Conservation (phyloP, 78 protist species). For the Pelomyxa schiedti region DNA sequence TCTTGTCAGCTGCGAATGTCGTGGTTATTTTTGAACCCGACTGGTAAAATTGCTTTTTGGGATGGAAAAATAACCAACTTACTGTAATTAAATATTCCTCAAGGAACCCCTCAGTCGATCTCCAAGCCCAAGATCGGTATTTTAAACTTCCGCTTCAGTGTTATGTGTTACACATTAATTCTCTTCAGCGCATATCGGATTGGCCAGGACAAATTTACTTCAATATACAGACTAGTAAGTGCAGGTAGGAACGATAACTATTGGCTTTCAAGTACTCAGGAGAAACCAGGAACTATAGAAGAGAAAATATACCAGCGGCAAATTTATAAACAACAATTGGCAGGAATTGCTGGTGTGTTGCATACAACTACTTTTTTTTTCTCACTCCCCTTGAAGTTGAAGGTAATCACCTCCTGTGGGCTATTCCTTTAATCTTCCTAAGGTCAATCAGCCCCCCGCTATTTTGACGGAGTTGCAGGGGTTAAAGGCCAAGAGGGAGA, state of each 20-base stretch:
- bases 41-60: constrained; percentile 12
- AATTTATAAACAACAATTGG: not conserved
- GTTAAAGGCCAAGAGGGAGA: constrained; percentile 2
- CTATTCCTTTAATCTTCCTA: too few species aligned
- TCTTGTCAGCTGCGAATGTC: constrained; percentile 7
- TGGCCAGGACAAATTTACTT: constrained; percentile 19
- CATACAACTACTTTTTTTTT: too few species aligned
- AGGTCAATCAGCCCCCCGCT: not conserved
- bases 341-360: not conserved
- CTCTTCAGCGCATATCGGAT: constrained; percentile 40
- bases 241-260: too few species aligned
- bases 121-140: constrained; percentile 51
- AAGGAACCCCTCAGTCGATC: constrained; percentile 32
- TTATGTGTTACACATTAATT: too few species aligned
- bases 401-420: too few species aligned
- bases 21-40: constrained; percentile 39
- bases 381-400: too few species aligned
- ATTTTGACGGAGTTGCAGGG: constrained; percentile 7
- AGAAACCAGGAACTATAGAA: too few species aligned
- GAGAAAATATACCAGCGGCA: constrained; percentile 42
- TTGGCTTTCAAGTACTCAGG: too few species aligned
- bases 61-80: not conserved
- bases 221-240: constrained; percentile 23
- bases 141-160: too few species aligned
- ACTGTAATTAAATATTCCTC: not conserved